Evolutionary conservation across 1,284 basidiomycete genomes (phyloP), one percentile per base, ranked within the genome.

Genomic region (Hypsizygus ulmarius): DNA sequence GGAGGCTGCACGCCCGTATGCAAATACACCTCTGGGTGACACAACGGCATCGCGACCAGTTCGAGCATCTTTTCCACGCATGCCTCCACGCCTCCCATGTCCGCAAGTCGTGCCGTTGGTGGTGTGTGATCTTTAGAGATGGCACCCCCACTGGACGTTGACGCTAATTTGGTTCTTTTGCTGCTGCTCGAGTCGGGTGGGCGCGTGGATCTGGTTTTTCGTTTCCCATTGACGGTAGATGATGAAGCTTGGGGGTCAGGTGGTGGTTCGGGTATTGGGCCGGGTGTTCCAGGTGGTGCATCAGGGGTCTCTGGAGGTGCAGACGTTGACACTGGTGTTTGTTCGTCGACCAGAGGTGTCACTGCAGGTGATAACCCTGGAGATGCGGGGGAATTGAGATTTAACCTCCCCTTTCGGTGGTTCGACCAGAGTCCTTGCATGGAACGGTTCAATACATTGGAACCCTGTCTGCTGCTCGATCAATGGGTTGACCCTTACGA

Each of bases 1-100:
- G 95, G 95, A 3, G 95, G 87, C 56, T 91, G 88, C 8, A 97
- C 89, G 1, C 96, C 96, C 0, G 93, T 96, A 59, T 94, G 87
- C 5, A 90, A 68, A 68, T 97, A 99, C 10, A 99, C 86, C 66
- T 99, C 96, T 0, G 96, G 96, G 68, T 98, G 96, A 48, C 87
- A 86, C 3, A 99, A 70, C 0, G 96, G 96, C 81, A 98, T 87
- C 0, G 92, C 94, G 18, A 98, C 93, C 15, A 97, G 84, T 64
- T 98, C 96, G 25, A 98, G 78, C 70, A 98, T 83, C 68, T 94
- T 95, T 64, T 96, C 93, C 28, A 98, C 81, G 54, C 89, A 94
- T 9, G 74, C 62, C 43, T 90, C 84, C 5, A 97, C 81, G 3
- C 96, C 96, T 16, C 96, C 96, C 1, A 99, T 79, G 61, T 95